Conservation (phyloP, 169 alveolate species). For the Babesia divergens region DNA sequence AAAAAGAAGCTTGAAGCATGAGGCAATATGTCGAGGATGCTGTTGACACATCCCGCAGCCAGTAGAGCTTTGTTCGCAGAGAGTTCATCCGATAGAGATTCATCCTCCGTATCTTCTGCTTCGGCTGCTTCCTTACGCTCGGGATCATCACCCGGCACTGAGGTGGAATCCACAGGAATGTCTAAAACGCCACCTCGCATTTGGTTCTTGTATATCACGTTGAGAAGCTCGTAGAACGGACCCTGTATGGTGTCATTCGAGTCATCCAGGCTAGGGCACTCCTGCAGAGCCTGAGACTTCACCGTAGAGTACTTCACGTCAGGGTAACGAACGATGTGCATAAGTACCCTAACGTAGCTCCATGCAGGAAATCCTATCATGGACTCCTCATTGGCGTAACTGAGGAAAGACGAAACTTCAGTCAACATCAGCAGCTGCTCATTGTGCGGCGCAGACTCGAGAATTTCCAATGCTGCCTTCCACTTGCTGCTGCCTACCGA, state of each 20-base stretch:
- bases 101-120: too few relatives aligned
- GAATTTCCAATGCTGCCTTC: slow-evolving; percentile 16
- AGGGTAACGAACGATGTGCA: slow-evolving; percentile 43
- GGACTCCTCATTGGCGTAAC: slow-evolving; percentile 51
- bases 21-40: slow-evolving; percentile 53
- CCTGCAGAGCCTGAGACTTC: neutral
- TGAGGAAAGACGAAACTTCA: slow-evolving; percentile 35
- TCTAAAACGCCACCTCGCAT: too few relatives aligned
- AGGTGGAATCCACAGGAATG: too few relatives aligned
- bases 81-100: slow-evolving; percentile 6
- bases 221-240: neutral
- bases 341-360: slow-evolving; percentile 38
- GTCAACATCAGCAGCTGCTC: slow-evolving; percentile 46
- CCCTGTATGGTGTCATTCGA: neutral
- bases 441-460: slow-evolving; percentile 24
- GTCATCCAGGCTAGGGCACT: neutral
- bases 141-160: too few relatives aligned
- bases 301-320: slow-evolving; percentile 19
- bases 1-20: slow-evolving; percentile 39
- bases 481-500: slow-evolving; percentile 3
- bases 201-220: neutral
- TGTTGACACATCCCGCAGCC: slow-evolving; percentile 55
- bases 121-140: too few relatives aligned
- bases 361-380: slow-evolving; percentile 54
- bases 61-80: slow-evolving; percentile 31